Evolutionary conservation across 257 asterid genomes (phyloP).

Genomic region (Fraxinus excelsior): DNA sequence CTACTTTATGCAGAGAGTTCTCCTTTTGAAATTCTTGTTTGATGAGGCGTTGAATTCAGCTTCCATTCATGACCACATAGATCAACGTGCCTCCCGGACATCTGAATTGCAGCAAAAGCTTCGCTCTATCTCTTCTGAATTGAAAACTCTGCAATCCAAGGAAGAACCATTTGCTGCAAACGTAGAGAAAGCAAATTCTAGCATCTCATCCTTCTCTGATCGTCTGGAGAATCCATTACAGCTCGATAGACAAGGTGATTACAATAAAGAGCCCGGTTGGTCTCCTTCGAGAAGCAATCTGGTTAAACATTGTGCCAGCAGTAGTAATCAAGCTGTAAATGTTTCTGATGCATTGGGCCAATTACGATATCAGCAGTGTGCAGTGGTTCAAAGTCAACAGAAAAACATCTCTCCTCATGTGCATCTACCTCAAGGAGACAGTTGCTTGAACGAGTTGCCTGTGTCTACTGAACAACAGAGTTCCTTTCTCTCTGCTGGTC

Average conservation of each 20-base stretch:
- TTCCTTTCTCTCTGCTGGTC: conserved; percentile 33
- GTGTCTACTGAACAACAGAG: conserved; percentile 29
- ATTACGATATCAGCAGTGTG: conserved; percentile 34
- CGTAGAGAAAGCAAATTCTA: conserved; percentile 48
- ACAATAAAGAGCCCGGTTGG: conserved; percentile 28
- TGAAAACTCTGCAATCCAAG: conserved; percentile 56
- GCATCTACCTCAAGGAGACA: conserved; percentile 31
- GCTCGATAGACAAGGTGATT: conserved; percentile 31
- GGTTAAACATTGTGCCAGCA: conserved; percentile 21
- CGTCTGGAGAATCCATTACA: conserved; percentile 28
- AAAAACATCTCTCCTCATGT: conserved; percentile 32
- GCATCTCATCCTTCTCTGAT: conserved; percentile 37
- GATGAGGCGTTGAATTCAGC: conserved; percentile 78
- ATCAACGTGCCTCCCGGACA: conserved; percentile 60
- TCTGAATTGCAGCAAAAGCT: conserved; percentile 77
- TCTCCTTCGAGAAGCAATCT: conserved; percentile 32
- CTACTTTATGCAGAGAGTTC: conserved; percentile 69
- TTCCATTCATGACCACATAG: conserved; percentile 71
- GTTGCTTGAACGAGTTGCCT: conserved; percentile 34
- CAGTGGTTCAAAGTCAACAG: conserved; percentile 34
- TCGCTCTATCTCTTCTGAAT: conserved; percentile 63
- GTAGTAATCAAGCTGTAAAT: conserved; percentile 12
- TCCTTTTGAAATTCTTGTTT: conserved; percentile 81
- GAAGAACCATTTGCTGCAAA: conserved; percentile 58
- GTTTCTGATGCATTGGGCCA: conserved; percentile 29